A percentile compares a stretch with the other conserved stretches of the same genome.
phyloP scores from a whole-genome alignment of 192 early-diverging fungal species.

The Piromyces finnis region DNA sequence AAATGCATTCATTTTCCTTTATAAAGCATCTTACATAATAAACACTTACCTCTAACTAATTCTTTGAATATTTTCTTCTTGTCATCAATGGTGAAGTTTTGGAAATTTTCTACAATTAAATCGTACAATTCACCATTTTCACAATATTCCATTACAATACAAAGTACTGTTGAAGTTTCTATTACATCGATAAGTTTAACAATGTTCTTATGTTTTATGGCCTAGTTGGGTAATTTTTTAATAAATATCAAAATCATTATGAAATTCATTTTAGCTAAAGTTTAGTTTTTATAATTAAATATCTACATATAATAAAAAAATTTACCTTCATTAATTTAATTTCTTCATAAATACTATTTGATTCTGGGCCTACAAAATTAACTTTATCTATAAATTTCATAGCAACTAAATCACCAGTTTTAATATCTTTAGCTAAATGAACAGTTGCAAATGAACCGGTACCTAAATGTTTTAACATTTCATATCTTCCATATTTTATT shows the following conservation, averaged over 20 bases:
- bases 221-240: slow-evolving; percentile 11
- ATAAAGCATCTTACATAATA: no score
- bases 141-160: slow-evolving; percentile 51
- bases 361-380: slow-evolving; percentile 18
- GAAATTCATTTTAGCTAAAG: no score
- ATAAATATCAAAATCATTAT: slow-evolving; percentile 1
- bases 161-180: slow-evolving; percentile 38
- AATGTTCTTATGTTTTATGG: slow-evolving; percentile 48
- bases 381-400: slow-evolving; percentile 30
- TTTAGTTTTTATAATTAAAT: no score
- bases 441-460: slow-evolving; percentile 37
- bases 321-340: slow-evolving; percentile 5
- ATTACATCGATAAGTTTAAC: slow-evolving; percentile 38
- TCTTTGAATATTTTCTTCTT: not conserved
- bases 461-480: slow-evolving; percentile 11
- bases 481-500: not conserved
- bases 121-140: slow-evolving; percentile 61
- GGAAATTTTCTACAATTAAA: slow-evolving; percentile 26
- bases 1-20: no score
- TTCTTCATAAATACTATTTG: slow-evolving; percentile 18
- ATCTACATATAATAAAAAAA: no score
- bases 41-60: slow-evolving; percentile 19
- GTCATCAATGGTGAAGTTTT: slow-evolving; percentile 4
- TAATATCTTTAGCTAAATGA: slow-evolving; percentile 29
- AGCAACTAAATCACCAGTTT: slow-evolving; percentile 22